phyloP scores from a whole-genome alignment of 495 filamentous ascomycete genomes.

The Lasiosphaeria hispida region DNA sequence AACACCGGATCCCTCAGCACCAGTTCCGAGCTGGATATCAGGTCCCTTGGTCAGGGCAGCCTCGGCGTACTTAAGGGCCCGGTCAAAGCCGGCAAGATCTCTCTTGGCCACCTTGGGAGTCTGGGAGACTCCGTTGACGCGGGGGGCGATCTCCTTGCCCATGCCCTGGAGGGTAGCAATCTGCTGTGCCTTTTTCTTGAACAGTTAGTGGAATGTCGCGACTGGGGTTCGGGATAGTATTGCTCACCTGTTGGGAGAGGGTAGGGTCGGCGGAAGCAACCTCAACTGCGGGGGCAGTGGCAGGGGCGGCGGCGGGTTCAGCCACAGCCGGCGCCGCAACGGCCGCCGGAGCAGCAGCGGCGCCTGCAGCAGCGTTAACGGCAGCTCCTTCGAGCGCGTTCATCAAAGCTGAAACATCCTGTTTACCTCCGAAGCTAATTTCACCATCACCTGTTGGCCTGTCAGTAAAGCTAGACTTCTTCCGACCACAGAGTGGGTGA shows the following conservation, averaged over 20 bases:
- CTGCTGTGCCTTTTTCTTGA: conserved; percentile 31
- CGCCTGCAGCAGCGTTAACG: conserved; percentile 40
- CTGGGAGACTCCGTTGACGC: conserved; percentile 14
- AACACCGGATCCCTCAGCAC: conserved; percentile 46
- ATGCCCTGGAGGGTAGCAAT: conserved; percentile 47
- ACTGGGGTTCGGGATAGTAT: neutral
- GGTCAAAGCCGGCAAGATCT: conserved; percentile 48
- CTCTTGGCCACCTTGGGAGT: conserved; percentile 31
- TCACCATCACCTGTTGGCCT: conserved; percentile 59
- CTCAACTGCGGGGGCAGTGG: conserved; percentile 14
- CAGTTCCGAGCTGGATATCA: conserved; percentile 46
- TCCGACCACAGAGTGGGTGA: neutral
- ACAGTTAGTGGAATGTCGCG: neutral
- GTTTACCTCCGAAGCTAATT: conserved; percentile 55
- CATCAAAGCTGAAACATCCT: conserved; percentile 50
- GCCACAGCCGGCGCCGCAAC: conserved; percentile 21
- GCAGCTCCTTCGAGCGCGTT: conserved; percentile 51
- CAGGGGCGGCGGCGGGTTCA: conserved; percentile 1
- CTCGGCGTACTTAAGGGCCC: conserved; percentile 46
- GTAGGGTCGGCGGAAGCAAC: conserved; percentile 35
- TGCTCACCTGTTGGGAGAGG: conserved; percentile 36
- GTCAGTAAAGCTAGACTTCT: conserved; percentile 13
- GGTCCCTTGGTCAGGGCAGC: conserved; percentile 47
- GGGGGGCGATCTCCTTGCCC: conserved; percentile 50
- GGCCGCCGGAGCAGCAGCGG: conserved; percentile 19